phyloP scores from a whole-genome alignment of 345 rosid species.

The Pugionium dolabratum region DNA sequence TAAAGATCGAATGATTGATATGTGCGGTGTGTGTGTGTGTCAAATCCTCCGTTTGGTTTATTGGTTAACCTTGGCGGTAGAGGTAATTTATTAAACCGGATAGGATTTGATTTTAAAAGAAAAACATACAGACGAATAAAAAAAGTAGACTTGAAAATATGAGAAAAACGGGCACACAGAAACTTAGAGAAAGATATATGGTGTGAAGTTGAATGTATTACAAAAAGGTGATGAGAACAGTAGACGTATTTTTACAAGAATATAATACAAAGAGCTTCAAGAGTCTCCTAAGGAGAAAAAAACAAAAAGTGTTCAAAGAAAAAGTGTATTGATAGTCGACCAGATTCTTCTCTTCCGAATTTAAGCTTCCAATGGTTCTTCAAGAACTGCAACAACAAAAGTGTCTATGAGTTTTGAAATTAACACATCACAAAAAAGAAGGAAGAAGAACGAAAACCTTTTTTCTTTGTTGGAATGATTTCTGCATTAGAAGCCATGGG shows the following conservation, averaged over 20 bases:
- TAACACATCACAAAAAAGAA: slow-evolving; percentile 26
- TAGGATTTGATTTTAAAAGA: no score
- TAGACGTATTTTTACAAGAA: not conserved
- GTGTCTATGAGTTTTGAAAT: not conserved
- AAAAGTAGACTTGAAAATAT: no score
- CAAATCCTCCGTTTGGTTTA: no score
- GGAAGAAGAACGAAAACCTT: slow-evolving; percentile 45
- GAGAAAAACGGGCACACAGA: no score
- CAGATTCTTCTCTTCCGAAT: slow-evolving; percentile 32
- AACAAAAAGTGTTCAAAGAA: slow-evolving; percentile 16
- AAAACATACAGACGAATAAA: no score
- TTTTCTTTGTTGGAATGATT: slow-evolving; percentile 49
- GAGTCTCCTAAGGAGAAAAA: not conserved
- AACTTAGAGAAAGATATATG: no score
- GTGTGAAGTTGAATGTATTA: no score
- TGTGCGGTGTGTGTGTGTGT: no score
- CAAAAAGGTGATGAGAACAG: no score
- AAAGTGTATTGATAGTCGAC: not conserved
- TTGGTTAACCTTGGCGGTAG: not conserved
- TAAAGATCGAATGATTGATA: not conserved
- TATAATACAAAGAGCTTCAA: slow-evolving; percentile 20
- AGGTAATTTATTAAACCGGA: not conserved
- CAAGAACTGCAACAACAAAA: slow-evolving; percentile 56
- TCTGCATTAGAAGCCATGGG: slow-evolving; percentile 50
- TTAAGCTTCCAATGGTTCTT: slow-evolving; percentile 78